Percentiles rank a stretch among this genome's conserved stretches.
phyloP scores from a whole-genome alignment of 202 grass and related monocot genomes.

The Musa balbisiana region DNA sequence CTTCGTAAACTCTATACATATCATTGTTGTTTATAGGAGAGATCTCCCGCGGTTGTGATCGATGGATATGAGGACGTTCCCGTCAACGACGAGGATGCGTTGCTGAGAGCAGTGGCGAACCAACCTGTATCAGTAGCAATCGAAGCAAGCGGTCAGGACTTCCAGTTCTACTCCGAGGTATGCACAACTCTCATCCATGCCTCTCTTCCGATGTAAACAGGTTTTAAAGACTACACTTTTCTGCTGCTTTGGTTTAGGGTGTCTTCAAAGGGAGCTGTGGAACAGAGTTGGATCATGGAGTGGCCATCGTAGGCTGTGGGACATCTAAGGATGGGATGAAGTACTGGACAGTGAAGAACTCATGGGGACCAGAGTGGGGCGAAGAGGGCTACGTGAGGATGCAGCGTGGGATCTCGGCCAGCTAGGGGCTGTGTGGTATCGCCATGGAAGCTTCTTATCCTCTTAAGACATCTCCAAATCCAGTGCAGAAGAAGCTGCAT shows the following conservation, averaged over 20 bases:
- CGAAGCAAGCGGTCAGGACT: neutral
- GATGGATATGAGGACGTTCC: too few species aligned
- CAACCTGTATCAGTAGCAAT: slow-evolving; percentile 8
- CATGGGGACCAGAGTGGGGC: neutral
- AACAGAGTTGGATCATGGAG: slow-evolving; percentile 14
- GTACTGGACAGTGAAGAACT: slow-evolving; percentile 19
- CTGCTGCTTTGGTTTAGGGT: neutral
- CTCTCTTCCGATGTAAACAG: neutral
- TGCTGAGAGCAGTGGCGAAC: slow-evolving; percentile 6
- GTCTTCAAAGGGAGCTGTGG: slow-evolving; percentile 8
- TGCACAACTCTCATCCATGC: neutral
- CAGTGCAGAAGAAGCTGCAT: too few species aligned
- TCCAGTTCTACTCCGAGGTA: slow-evolving; percentile 14
- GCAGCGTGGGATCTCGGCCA: neutral
- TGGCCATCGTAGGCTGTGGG: slow-evolving; percentile 2
- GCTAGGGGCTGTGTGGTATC: neutral
- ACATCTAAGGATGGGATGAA: neutral
- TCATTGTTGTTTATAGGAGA: too few species aligned
- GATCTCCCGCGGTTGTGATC: too few species aligned
- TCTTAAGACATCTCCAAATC: neutral
- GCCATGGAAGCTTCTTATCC: slow-evolving; percentile 6
- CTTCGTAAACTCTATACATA: neutral
- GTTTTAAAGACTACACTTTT: neutral
- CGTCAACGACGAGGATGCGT: neutral
- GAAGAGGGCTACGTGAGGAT: slow-evolving; percentile 2